These are phyloP conservation scores for Suhomyces panamericanus DNA, from an alignment of 1,139 yeast species.

Conservation along the genomic window DNA sequence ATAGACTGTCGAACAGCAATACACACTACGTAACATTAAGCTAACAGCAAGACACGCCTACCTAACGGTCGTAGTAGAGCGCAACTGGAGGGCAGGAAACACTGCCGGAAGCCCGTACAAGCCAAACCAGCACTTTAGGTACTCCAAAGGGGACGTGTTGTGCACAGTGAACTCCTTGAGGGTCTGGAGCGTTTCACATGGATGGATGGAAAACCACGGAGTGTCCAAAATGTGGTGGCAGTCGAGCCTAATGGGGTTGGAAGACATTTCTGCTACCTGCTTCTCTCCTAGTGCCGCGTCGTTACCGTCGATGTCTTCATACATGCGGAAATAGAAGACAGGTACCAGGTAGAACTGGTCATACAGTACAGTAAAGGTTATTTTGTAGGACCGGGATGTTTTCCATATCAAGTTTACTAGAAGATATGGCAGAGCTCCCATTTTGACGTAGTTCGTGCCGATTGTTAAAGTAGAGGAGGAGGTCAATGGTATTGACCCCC, in stretches of 20 bases:
- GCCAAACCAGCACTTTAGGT: constrained; percentile 33
- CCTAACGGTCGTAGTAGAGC: neutral
- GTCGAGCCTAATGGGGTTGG: constrained; percentile 12
- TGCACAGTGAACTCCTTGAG: constrained; percentile 16
- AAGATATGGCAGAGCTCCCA: constrained; percentile 1
- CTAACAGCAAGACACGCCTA: too few species aligned
- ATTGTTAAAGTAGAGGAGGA: neutral
- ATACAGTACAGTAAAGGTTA: constrained; percentile 30
- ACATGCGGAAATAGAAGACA: constrained; percentile 27
- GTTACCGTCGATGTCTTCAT: neutral
- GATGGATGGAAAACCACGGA: constrained; percentile 38
- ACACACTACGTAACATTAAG: too few species aligned
- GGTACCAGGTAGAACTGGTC: constrained; percentile 37
- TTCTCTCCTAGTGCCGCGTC: constrained; percentile 3
- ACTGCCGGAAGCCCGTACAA: constrained; percentile 26
- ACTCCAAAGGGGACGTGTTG: constrained; percentile 13
- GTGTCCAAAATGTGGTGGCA: constrained; percentile 31
- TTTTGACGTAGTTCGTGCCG: neutral
- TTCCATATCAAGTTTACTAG: constrained; percentile 1
- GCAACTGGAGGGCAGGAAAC: constrained; percentile 15
- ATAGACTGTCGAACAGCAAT: constrained; percentile 10
- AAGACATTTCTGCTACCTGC: neutral
- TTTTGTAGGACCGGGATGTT: neutral
- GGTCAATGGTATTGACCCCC: too few species aligned
- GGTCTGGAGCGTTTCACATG: constrained; percentile 34